A percentile compares a stretch with the other conserved stretches of the same genome.
Evolutionary conservation across 2,329 filamentous ascomycete genomes (phyloP).

Genomic region (Gaeumannomyces tritici): DNA sequence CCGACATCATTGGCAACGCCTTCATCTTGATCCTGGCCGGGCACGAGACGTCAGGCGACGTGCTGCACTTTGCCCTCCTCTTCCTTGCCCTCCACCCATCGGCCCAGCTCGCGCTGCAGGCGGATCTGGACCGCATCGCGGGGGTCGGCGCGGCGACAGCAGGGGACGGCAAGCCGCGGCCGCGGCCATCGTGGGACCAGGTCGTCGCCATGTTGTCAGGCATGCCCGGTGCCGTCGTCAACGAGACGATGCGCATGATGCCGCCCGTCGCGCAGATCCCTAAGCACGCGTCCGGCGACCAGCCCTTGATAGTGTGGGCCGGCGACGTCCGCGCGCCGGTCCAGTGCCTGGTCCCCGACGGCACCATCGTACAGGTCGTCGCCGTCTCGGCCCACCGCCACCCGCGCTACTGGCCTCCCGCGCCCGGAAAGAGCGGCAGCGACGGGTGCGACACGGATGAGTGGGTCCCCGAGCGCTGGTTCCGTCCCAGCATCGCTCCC

Average conservation of each 20-base stretch:
- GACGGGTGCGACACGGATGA: slow-evolving; percentile 50
- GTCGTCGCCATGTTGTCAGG: slow-evolving; percentile 51
- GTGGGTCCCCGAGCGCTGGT: slow-evolving; percentile 67
- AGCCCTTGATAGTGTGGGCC: slow-evolving; percentile 40
- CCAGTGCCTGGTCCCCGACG: slow-evolving; percentile 47
- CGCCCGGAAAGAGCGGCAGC: slow-evolving; percentile 26
- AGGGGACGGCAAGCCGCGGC: not conserved
- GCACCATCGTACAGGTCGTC: slow-evolving; percentile 44
- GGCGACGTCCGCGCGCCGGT: slow-evolving; percentile 28
- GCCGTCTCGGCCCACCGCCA: slow-evolving; percentile 53
- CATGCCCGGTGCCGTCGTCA: slow-evolving; percentile 66
- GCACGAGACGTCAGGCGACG: slow-evolving; percentile 73
- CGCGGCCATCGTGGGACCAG: slow-evolving; percentile 19
- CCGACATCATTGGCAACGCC: slow-evolving; percentile 64
- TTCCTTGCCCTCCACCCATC: slow-evolving; percentile 56
- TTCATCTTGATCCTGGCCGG: slow-evolving; percentile 63
- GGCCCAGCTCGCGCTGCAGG: slow-evolving; percentile 56
- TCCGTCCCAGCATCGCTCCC: slow-evolving; percentile 25
- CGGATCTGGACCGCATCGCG: slow-evolving; percentile 58
- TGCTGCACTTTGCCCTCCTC: slow-evolving; percentile 61
- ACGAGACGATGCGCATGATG: slow-evolving; percentile 65
- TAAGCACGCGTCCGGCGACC: slow-evolving; percentile 47
- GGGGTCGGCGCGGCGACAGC: slow-evolving; percentile 26
- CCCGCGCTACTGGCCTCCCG: slow-evolving; percentile 62
- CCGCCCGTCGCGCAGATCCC: slow-evolving; percentile 65